Evolutionary conservation across 805 yeast species (phyloP), one percentile per base, ranked within the genome.

Genomic region (Metschnikowia amazonensis): DNA sequence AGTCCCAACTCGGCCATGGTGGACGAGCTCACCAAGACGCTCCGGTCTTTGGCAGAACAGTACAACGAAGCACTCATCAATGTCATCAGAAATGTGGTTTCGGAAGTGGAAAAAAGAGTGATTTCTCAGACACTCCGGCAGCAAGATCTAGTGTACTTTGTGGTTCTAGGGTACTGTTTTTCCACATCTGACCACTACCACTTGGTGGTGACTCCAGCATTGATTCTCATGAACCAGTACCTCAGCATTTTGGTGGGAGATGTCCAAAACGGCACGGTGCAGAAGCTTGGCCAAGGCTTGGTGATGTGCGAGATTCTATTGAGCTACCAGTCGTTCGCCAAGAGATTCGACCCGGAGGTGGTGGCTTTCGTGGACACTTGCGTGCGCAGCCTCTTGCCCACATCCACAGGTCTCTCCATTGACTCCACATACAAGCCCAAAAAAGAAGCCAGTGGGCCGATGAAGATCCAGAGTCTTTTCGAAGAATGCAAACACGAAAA

Each of bases 121-220:
- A 52, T 58, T 7, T 59, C 53, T 3, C 55, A 40, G 57, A 59
- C 25, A 23, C 40, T 53, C 25, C 45, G 48, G 36, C 46, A 54
- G 24, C 49, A 60, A 45, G 96, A 89, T 59, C 65, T 89, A 47
- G 65, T 87, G 5, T 78, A 85, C 48, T 86, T 84, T 58, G 72
- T 81, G 0, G 56, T 89, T 4, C 73, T 90, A 46, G 97, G 97
- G 5, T 71, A 76, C 44, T 61, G 89, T 4, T 94, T 86, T 60
- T 90, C 99, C 0, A 89, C 97, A 0, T 94, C 99, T 0, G 99
- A 94, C 70, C 90, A 89, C 60, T 92, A 86, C 66, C 99, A 94
- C 70, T 73, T 89, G 48, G 85, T 94, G 9, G 90, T 83, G 4
- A 90, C 97, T 0, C 96, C 97, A 3, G 76, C 92, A 1, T 69